A percentile compares a stretch with the other conserved stretches of the same genome.
These are phyloP conservation scores for Solanum hybrid DNA, from an alignment of 305 asterid species.

Conservation along the genomic window DNA sequence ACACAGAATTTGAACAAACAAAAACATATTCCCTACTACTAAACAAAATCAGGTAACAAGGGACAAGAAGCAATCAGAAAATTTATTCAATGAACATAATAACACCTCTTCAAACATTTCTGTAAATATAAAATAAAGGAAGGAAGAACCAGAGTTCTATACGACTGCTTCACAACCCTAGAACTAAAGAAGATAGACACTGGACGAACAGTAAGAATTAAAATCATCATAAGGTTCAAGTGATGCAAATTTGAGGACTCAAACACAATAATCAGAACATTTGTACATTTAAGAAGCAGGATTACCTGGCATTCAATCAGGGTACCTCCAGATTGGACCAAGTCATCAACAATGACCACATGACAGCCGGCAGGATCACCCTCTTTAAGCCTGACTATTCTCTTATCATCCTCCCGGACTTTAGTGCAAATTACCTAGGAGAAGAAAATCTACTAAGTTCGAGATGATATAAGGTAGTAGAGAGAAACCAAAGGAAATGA, in stretches of 20 bases:
- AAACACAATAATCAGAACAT: background rate
- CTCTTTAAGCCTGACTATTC: constrained; percentile 90
- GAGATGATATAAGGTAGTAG: background rate
- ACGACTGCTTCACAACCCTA: background rate
- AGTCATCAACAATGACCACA: constrained; percentile 92
- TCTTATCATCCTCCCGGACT: constrained; percentile 95
- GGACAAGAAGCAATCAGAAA: background rate
- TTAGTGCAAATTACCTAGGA: constrained; percentile 79
- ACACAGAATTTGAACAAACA: background rate
- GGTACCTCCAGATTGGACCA: constrained; percentile 96
- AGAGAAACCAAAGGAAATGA: background rate
- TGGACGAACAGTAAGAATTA: background rate
- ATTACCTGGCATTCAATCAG: constrained; percentile 90
- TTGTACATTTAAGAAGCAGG: background rate
- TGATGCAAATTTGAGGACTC: background rate
- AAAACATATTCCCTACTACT: background rate
- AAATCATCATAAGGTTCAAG: background rate
- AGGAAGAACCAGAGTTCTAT: background rate
- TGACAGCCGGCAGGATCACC: constrained; percentile 85
- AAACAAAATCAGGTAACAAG: background rate
- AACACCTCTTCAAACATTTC: background rate
- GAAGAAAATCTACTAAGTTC: background rate
- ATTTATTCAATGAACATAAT: background rate
- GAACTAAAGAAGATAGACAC: background rate
- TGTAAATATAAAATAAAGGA: background rate